Evolutionary conservation across 306 rosid genomes (phyloP).

Genomic region (Mimosa bimucronata): DNA sequence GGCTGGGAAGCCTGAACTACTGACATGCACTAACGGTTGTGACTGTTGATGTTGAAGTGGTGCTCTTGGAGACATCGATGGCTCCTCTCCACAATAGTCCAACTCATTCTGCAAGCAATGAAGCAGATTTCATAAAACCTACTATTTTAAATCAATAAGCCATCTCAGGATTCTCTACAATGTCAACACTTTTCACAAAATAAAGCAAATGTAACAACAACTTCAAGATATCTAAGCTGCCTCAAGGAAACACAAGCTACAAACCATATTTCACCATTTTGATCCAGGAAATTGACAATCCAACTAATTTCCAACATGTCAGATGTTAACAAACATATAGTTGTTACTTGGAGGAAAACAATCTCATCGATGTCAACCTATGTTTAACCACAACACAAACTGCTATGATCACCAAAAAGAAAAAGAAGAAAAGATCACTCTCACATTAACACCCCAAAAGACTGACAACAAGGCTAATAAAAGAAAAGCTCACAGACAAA

Average conservation of each 20-base stretch:
- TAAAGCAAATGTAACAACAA: not conserved
- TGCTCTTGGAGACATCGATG: slow-evolving; percentile 74
- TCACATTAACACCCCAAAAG: not conserved
- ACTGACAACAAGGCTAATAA: not conserved
- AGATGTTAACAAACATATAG: not conserved
- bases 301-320: slow-evolving; percentile 1
- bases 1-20: slow-evolving; percentile 48
- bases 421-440: not conserved
- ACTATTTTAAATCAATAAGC: not conserved
- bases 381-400: not conserved
- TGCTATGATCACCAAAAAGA: not conserved
- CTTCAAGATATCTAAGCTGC: not conserved
- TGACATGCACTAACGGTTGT: slow-evolving; percentile 53
- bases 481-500: not conserved
- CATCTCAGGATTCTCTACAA: slow-evolving; percentile 3
- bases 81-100: slow-evolving; percentile 77
- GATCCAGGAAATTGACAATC: not conserved
- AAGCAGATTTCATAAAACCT: slow-evolving; percentile 10
- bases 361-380: not conserved
- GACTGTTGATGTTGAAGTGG: slow-evolving; percentile 57
- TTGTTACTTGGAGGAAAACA: not conserved
- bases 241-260: not conserved
- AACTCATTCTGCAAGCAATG: slow-evolving; percentile 61
- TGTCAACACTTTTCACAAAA: not conserved
- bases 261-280: slow-evolving; percentile 2